These are phyloP conservation scores for Grigorovia yakushimaensis DNA, from an alignment of 805 yeast species.

Conservation along the genomic window DNA sequence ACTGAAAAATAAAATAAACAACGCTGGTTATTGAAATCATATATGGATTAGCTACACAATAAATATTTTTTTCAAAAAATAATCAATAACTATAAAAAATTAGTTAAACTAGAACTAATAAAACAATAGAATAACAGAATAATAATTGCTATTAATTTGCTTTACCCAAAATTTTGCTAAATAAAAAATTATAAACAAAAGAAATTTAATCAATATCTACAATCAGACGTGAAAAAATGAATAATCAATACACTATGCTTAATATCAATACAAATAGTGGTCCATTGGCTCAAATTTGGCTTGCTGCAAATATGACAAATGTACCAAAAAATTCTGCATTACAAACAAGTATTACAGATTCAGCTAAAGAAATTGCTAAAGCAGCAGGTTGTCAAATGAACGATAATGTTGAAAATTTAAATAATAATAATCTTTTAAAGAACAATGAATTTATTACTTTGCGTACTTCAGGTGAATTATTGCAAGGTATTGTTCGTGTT, in stretches of 20 bases:
- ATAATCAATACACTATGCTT: slow-evolving; percentile 5
- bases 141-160: background rate
- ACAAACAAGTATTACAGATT: slow-evolving; percentile 58
- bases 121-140: too few species aligned
- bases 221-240: too few species aligned
- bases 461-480: slow-evolving; percentile 73
- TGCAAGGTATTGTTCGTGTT: slow-evolving; percentile 79
- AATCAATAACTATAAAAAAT: too few species aligned
- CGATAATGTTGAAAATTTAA: slow-evolving; percentile 7
- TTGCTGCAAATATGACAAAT: slow-evolving; percentile 66
- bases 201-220: background rate
- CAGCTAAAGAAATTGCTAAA: slow-evolving; percentile 54
- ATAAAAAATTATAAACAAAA: background rate
- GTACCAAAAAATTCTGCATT: slow-evolving; percentile 42
- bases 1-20: background rate
- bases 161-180: background rate
- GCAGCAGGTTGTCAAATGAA: slow-evolving; percentile 23
- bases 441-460: slow-evolving; percentile 56
- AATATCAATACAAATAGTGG: slow-evolving; percentile 49
- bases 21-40: background rate
- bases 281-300: slow-evolving; percentile 84
- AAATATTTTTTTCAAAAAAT: too few species aligned
- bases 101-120: too few species aligned
- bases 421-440: slow-evolving; percentile 2
- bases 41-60: too few species aligned